A percentile compares a stretch with the other conserved stretches of the same genome.
These are phyloP conservation scores for Trichoderma lentiforme DNA, from an alignment of 2,329 filamentous ascomycete species.

Conservation along the genomic window DNA sequence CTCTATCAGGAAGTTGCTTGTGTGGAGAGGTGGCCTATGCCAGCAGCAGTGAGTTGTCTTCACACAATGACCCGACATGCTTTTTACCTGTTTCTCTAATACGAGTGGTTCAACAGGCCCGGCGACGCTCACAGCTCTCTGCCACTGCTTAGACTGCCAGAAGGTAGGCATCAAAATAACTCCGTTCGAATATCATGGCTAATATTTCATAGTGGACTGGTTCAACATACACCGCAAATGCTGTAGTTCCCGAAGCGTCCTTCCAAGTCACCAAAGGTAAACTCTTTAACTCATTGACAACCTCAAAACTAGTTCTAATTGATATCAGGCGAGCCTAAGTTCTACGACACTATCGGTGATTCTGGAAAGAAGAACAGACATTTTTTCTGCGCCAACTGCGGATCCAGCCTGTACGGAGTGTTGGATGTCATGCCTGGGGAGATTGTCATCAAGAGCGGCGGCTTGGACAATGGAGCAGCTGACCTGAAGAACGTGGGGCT, in stretches of 20 bases:
- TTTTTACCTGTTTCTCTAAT: neutral
- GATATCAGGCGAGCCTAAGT: constrained; percentile 41
- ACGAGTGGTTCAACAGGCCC: constrained; percentile 33
- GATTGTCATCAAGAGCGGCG: constrained; percentile 49
- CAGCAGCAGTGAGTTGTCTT: neutral
- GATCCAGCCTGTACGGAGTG: constrained; percentile 49
- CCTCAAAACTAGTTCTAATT: neutral
- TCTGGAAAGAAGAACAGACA: constrained; percentile 55
- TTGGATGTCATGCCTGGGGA: constrained; percentile 52
- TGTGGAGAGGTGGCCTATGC: neutral
- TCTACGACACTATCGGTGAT: constrained; percentile 45
- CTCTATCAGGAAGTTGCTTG: neutral
- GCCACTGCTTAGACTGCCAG: constrained; percentile 53
- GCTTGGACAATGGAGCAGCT: constrained; percentile 46
- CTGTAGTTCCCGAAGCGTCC: constrained; percentile 43
- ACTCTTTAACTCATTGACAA: neutral
- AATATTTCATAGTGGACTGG: constrained; percentile 42
- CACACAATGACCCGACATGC: neutral
- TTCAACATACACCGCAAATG: constrained; percentile 53
- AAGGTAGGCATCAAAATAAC: constrained; percentile 37
- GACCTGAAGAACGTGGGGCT: constrained; percentile 43
- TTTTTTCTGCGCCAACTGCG: constrained; percentile 53
- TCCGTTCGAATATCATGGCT: neutral
- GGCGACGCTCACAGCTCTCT: constrained; percentile 43
- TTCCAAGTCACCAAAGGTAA: constrained; percentile 50